Conservation (phyloP, 2,329 filamentous ascomycete species). For the Sporothrix euskadiensis region DNA sequence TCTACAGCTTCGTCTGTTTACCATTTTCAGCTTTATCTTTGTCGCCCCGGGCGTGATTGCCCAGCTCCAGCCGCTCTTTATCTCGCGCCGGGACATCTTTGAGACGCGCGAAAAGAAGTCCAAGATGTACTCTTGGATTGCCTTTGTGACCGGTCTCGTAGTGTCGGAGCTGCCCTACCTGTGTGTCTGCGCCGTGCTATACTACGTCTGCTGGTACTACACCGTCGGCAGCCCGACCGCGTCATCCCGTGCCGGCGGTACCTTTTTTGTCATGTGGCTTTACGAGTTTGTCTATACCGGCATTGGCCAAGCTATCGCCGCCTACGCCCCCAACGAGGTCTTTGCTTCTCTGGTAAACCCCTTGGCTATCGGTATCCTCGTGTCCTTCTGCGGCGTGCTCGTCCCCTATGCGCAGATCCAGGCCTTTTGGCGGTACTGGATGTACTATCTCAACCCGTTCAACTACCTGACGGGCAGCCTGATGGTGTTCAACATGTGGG, state of each 20-base stretch:
- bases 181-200: conserved; percentile 73
- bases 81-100: conserved; percentile 78
- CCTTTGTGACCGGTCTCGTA: conserved; percentile 75
- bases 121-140: conserved; percentile 81
- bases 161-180: conserved; percentile 83
- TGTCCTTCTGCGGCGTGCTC: conserved; percentile 84
- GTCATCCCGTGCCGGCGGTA: conserved; percentile 77
- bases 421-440: conserved; percentile 74
- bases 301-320: conserved; percentile 72
- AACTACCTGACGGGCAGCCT: conserved; percentile 63
- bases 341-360: conserved; percentile 81
- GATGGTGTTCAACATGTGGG: conserved; percentile 54
- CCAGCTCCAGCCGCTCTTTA: conserved; percentile 72
- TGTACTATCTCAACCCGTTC: conserved; percentile 81
- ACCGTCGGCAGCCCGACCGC: conserved; percentile 60
- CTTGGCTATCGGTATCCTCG: conserved; percentile 77
- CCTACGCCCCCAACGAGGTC: conserved; percentile 61
- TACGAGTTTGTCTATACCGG: conserved; percentile 84
- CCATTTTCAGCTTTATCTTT: conserved; percentile 79
- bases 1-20: conserved; percentile 82
- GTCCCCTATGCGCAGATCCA: conserved; percentile 78
- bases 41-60: conserved; percentile 78
- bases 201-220: conserved; percentile 60
- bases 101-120: conserved; percentile 79
- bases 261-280: conserved; percentile 77